These are phyloP conservation scores for Leccinum pachyderme DNA, from an alignment of 1,284 basidiomycete species.

Conservation along the genomic window DNA sequence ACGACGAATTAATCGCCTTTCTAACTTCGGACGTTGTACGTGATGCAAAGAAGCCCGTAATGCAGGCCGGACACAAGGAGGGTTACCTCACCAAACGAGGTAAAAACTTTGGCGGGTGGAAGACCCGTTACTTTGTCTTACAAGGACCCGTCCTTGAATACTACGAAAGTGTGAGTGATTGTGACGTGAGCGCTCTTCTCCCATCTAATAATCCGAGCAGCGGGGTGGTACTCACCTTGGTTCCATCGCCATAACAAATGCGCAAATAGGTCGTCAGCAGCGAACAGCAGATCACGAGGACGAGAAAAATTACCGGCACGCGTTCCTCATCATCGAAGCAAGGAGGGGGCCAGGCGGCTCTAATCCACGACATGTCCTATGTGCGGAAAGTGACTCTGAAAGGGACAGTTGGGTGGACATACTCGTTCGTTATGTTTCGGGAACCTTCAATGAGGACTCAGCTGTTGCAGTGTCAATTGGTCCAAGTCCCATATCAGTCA, in stretches of 20 bases:
- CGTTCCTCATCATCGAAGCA: slow-evolving; percentile 93
- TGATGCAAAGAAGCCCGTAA: slow-evolving; percentile 68
- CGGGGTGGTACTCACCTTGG: slow-evolving; percentile 89
- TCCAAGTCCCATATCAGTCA: slow-evolving; percentile 30
- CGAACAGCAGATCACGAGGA: slow-evolving; percentile 59
- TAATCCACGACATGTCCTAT: slow-evolving; percentile 86
- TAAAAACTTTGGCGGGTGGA: slow-evolving; percentile 97
- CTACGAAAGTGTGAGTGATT: slow-evolving; percentile 83
- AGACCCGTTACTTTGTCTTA: slow-evolving; percentile 91
- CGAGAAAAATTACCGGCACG: slow-evolving; percentile 93
- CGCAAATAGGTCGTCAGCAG: slow-evolving; percentile 70
- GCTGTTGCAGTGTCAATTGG: slow-evolving; percentile 24
- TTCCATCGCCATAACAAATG: slow-evolving; percentile 81
- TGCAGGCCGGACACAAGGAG: slow-evolving; percentile 86
- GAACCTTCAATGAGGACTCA: slow-evolving; percentile 67
- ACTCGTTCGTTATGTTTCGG: slow-evolving; percentile 81
- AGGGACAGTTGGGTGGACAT: slow-evolving; percentile 95
- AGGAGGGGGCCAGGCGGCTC: slow-evolving; percentile 70
- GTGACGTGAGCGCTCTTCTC: slow-evolving; percentile 6
- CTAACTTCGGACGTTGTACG: slow-evolving; percentile 87
- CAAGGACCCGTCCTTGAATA: slow-evolving; percentile 88
- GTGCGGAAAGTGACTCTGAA: slow-evolving; percentile 92
- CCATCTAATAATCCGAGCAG: slow-evolving; percentile 40
- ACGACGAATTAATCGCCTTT: slow-evolving; percentile 89
- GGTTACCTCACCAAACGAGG: slow-evolving; percentile 96